Percentiles rank a stretch among this genome's conserved stretches.
Evolutionary conservation across 352 stramenopile species (phyloP).

Genomic region (Phytophthora rubi): DNA sequence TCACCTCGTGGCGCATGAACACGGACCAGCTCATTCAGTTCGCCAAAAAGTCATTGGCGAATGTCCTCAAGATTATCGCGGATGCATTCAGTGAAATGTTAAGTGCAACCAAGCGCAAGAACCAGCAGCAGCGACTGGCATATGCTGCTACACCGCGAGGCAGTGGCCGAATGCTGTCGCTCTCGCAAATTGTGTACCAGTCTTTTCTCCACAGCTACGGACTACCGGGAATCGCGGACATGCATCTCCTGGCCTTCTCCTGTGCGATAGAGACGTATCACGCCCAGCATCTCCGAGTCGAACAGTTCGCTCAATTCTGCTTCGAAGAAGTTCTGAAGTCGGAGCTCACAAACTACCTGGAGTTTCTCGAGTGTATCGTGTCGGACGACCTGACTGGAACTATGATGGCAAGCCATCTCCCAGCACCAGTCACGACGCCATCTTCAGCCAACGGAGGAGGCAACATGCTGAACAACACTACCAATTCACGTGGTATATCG

Average conservation of each 20-base stretch:
- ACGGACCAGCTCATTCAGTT: conserved; percentile 82
- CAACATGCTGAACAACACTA: conserved; percentile 1
- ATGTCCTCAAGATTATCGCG: conserved; percentile 71
- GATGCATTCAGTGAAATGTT: conserved; percentile 82
- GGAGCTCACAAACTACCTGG: conserved; percentile 67
- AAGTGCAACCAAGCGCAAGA: conserved; percentile 59
- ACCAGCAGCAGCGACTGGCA: conserved; percentile 28
- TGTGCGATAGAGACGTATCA: conserved; percentile 76
- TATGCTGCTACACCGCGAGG: conserved; percentile 30
- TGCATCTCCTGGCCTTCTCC: conserved; percentile 79
- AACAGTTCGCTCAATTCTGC: conserved; percentile 78
- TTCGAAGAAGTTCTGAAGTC: conserved; percentile 70
- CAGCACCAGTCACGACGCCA: conserved; percentile 6
- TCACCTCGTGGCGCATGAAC: conserved; percentile 88
- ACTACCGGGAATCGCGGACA: conserved; percentile 76
- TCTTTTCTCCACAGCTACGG: conserved; percentile 86
- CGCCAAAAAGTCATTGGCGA: conserved; percentile 72
- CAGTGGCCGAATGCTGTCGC: conserved; percentile 46
- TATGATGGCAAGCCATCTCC: conserved; percentile 16
- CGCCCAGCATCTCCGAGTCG: conserved; percentile 68
- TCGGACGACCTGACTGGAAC: conserved; percentile 48
- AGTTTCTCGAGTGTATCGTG: conserved; percentile 83
- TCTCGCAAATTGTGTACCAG: conserved; percentile 83
- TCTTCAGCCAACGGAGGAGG: conserved; percentile 8
- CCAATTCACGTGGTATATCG: conserved; percentile 14